Evolutionary conservation across 2,329 filamentous ascomycete species (phyloP), one percentile per base, ranked within the genome.

Genomic region (Tolypocladium endophyticum): DNA sequence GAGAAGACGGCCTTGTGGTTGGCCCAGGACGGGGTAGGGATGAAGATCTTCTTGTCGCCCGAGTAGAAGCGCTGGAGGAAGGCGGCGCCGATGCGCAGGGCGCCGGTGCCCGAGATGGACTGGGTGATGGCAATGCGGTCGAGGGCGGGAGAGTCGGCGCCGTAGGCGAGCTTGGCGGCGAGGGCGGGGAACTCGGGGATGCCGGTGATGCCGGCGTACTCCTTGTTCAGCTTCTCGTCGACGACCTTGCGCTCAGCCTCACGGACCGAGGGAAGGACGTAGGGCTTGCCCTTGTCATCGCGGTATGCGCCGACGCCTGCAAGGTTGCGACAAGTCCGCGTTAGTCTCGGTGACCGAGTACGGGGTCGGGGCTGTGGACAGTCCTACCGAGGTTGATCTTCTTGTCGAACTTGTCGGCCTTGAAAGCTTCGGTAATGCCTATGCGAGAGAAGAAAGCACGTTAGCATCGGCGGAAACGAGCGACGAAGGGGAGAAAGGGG

Each of bases 381-480:
- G 60, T 69, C 82, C 71, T 79, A 89, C 89, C 94, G 63, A 99
- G 81, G 81, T 97, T 97, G 83, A 99, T 97, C 87, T 97, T 99
- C 81, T 96, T 86, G 64, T 86, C 80, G 77, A 95, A 93, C 71
- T 81, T 84, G 76, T 99, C 94, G 77, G 92, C 92, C 84, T 97
- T 99, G 89, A 94, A 99, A 63, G 94, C 94, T 81, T 99, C 94
- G 64, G 94, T 97, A 79, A 99, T 92, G 75, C 90, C 88, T 87
- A 66, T 28, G 58, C 58, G 56, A 33, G 8, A 35, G 57, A 53
- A 59, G 50, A 2, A 30, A 11, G 9, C 28, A 23, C 30, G 50
- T 53, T 8, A 53, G 50, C 20, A 20, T 16, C 30, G 9, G 20
- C 20, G 0, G 23, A 33, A 41, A 59, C 56, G 61, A 61, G 52